phyloP scores from a whole-genome alignment of 495 filamentous ascomycete genomes.

The Delitschia confertaspora region DNA sequence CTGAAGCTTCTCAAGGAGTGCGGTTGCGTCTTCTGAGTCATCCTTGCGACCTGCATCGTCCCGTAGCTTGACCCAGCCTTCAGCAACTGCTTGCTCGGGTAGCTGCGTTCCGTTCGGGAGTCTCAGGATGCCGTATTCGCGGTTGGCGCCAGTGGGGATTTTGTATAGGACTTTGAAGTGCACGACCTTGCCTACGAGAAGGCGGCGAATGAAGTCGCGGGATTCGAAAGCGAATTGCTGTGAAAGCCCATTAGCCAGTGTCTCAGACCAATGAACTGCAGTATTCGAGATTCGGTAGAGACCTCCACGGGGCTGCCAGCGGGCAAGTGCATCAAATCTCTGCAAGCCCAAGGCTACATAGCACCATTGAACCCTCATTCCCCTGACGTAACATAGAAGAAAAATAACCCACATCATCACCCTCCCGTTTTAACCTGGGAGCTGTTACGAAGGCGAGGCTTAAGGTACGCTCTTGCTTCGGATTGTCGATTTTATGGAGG shows the following conservation, averaged over 20 bases:
- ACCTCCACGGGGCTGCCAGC: too few relatives aligned
- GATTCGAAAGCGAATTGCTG: slow-evolving; percentile 82
- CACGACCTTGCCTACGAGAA: slow-evolving; percentile 76
- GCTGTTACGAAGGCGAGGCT: slow-evolving; percentile 87
- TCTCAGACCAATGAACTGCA: not conserved
- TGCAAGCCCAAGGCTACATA: not conserved
- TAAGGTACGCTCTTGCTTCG: slow-evolving; percentile 66
- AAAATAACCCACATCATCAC: slow-evolving; percentile 59
- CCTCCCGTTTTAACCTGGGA: slow-evolving; percentile 76
- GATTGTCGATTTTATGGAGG: slow-evolving; percentile 65
- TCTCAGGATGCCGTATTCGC: slow-evolving; percentile 75
- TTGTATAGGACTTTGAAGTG: slow-evolving; percentile 76
- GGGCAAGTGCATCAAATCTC: not conserved
- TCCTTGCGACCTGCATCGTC: slow-evolving; percentile 87
- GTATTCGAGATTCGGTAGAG: too few relatives aligned
- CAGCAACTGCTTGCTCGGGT: slow-evolving; percentile 69
- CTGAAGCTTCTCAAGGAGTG: slow-evolving; percentile 65
- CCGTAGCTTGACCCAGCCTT: slow-evolving; percentile 83
- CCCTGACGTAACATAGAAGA: not conserved
- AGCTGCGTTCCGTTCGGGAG: slow-evolving; percentile 54
- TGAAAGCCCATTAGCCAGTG: slow-evolving; percentile 11
- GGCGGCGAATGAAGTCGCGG: slow-evolving; percentile 76
- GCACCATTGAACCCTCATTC: not conserved
- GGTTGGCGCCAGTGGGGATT: slow-evolving; percentile 66
- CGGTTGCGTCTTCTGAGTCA: slow-evolving; percentile 62